Evolutionary conservation across 768 basidiomycete species (phyloP), one percentile per base, ranked within the genome.

Genomic region (Trametes villosa): DNA sequence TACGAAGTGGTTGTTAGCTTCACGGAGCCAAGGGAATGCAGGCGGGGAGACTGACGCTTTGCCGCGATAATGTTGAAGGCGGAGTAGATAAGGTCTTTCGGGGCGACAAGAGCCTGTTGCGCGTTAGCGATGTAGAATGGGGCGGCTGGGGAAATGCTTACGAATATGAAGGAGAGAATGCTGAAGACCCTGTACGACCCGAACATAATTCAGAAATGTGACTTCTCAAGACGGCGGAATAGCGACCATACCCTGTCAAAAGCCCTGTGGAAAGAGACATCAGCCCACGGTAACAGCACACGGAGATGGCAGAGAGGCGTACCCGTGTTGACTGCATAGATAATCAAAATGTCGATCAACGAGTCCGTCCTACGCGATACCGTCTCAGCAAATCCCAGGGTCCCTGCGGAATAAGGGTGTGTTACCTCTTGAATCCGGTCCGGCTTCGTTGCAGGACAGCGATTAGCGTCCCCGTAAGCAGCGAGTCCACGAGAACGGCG

Each of bases 281-380:
- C 33, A 47, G 18, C 18, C n/a, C 12, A 17, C 31, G 22, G 38
- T 29, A 4, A 9, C 11, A 11, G 3, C 22, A 9, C 9, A 20
- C 41, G 20, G 20, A 6, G 17, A 2, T 3, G 1, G n/a, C 15
- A 5, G 1, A 27, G 15, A 15, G 0, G 45, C 58, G 18, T 2
- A 59, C 58, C 58, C 3, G 58, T 59, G 27, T 59, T 59, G 58
- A 59, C 51, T 20, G 50, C 41, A 27, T 59, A 59, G 18, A 59
- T 34, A 18, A 45, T 53, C 26, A 53, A n/a, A 9, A 38, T 13
- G 33, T 59, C 51, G 33, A 59, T 38, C 26, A 53, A 4, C 4
- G 51, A 53, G 30, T 59, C 58, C 31, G 51, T 33, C 33, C 57
- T 59, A 30, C 15, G 7, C 11, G 4, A 27, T 9, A 46, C 17